Base-by-base conservation (phyloP, 2,329 filamentous ascomycete genomes). In the Dendrostoma leiphaemia region DNA sequence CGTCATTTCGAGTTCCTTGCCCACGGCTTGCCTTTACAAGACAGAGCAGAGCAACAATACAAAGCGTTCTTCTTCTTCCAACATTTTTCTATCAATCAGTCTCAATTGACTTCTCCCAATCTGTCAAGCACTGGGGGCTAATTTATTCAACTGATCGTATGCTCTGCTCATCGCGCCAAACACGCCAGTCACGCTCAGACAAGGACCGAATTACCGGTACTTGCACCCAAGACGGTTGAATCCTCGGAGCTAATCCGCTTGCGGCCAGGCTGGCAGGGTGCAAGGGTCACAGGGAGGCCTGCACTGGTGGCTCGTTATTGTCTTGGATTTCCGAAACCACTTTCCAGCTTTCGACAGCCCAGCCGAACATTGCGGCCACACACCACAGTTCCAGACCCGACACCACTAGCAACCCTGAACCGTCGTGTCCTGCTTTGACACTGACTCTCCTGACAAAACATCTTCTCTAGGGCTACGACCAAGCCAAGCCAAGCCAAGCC, bases 281-380 rank as follows among this genome's bases (percentile, higher is more conserved):
- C n/a, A n/a, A n/a, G n/a, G n/a, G n/a, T n/a, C n/a, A n/a, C n/a
- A n/a, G n/a, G 21, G 35, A 21, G 34, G 35, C 47, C 34, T 28
- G 24, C 15, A 21, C 34, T 40, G 24, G 40, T 26, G 35, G 37
- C 26, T 32, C 31, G 29, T 44, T 29, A n/a, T 15, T 44, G 48
- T 51, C 37, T 44, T 43, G n/a, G 48, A 51, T 17, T 17, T 34
- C 48, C 48, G 48, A 43, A 51, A 51, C 48, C 38, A 51, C 40
- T 31, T 35, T 26, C 38, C 48, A 44, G 47, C 35, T 49, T 43
- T 32, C 38, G 21, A 26, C 47, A 17, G 9, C 21, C 38, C 24
- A 31, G 8, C 26, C 29, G 7, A 45, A 32, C 19, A 19, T 19
- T 4, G 5, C 24, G 6, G 13, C 4, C 26, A 8, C 44, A 47